Evolutionary conservation across 108 stramenopile species (phyloP), one percentile per base, ranked within the genome.

Genomic region (Nitzschia sp.): DNA sequence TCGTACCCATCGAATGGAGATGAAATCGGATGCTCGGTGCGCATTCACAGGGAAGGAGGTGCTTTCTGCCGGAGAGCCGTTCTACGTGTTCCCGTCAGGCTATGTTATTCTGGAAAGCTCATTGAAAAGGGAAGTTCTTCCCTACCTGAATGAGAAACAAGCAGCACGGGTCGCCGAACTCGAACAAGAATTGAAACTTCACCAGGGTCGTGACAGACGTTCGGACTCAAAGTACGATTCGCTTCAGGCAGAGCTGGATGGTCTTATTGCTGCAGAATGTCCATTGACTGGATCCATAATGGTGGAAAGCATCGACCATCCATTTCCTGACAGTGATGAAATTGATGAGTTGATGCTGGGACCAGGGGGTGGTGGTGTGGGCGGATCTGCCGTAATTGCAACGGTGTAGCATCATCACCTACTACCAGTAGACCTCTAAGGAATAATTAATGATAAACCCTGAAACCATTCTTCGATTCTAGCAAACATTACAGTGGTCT

Each of bases 11-110:
- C 65, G 78, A 22, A 89, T 84, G 71, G 71, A 83, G 32, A 75
- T 92, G 66, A 82, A 69, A 33, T 56, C 83, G 1, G 80, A 92
- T 67, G 89, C 91, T 11, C 78, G 77, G 1, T 95, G 94, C 71
- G 94, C 91, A 16, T 81, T 87, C 45, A 89, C 89, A 9, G 85
- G 90, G 33, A 87, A 90, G 48, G 53, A 48, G 22, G 82, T 95
- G 9, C 56, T 94, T 28, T 63, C 80, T 17, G 80, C 71, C 21
- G 85, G 79, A 5, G 89, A 88, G 35, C 80, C 88, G 26, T 92
- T 89, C 65, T 95, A 95, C 63, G 91, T 87, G 1, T 95, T 95
- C 60, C 94, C 94, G 2, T 92, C 90, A 22, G 94, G 94, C 8
- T 92, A 84, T 73, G 86, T 85, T n/a, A 71, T 86, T 27, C 63